Evolutionary conservation across 768 basidiomycete genomes (phyloP).

Genomic region (Amanita inopinata): DNA sequence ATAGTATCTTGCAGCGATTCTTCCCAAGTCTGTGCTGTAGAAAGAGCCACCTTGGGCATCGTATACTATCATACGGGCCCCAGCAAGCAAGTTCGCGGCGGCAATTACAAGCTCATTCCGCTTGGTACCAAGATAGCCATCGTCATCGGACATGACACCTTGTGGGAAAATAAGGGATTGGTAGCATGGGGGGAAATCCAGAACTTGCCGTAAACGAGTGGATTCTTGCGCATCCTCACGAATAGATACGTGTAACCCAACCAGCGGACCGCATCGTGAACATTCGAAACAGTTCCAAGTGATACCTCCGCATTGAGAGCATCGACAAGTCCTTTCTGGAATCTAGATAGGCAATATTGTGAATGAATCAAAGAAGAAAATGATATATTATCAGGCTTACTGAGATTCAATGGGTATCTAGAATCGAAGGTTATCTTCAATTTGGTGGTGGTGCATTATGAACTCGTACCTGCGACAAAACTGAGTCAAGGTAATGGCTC

Average conservation of each 20-base stretch:
- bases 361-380: slow-evolving; percentile 4
- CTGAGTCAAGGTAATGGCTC: slow-evolving; percentile 78
- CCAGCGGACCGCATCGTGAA: slow-evolving; percentile 86
- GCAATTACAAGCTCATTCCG: slow-evolving; percentile 55
- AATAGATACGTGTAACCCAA: slow-evolving; percentile 95
- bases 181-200: neutral
- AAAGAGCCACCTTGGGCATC: slow-evolving; percentile 51
- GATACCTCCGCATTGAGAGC: slow-evolving; percentile 93
- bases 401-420: slow-evolving; percentile 95
- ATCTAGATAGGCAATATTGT: slow-evolving; percentile 36
- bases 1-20: slow-evolving; percentile 96
- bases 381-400: slow-evolving; percentile 31
- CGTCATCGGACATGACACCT: slow-evolving; percentile 69
- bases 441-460: neutral
- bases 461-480: slow-evolving; percentile 79
- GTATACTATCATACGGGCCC: slow-evolving; percentile 75
- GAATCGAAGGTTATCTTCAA: slow-evolving; percentile 7
- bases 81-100: slow-evolving; percentile 59
- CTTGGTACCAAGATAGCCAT: slow-evolving; percentile 63
- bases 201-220: slow-evolving; percentile 67
- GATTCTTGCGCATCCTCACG: slow-evolving; percentile 90
- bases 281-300: slow-evolving; percentile 85
- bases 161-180: slow-evolving; percentile 7
- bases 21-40: slow-evolving; percentile 79
- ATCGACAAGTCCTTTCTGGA: slow-evolving; percentile 78